These are phyloP conservation scores for Babesia divergens DNA, from an alignment of 169 alveolate species.

Conservation along the genomic window DNA sequence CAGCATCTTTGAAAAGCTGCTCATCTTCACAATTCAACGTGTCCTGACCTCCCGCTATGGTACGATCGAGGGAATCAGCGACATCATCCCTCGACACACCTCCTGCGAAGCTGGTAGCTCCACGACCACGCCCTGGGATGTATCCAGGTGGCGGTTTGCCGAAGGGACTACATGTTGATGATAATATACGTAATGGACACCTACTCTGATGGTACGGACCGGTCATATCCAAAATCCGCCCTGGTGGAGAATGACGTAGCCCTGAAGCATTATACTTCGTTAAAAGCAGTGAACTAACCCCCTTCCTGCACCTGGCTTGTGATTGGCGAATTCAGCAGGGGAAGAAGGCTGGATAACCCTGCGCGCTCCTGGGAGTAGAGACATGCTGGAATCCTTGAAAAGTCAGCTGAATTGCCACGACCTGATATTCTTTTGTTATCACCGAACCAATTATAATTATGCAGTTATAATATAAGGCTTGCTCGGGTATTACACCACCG, in stretches of 20 bases:
- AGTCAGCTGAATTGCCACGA: too few species aligned
- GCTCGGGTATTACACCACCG: too few species aligned
- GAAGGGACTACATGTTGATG: slow-evolving; percentile 62
- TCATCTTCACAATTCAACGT: slow-evolving; percentile 91
- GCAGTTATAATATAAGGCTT: too few species aligned
- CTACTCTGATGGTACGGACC: slow-evolving; percentile 42
- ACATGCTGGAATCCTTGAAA: too few species aligned
- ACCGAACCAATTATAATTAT: too few species aligned
- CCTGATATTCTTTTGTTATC: too few species aligned
- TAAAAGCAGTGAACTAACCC: slow-evolving; percentile 66
- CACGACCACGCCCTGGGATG: slow-evolving; percentile 95
- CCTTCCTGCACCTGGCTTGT: slow-evolving; percentile 79
- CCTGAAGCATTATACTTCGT: neutral
- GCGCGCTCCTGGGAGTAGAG: slow-evolving; percentile 44
- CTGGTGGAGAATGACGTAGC: slow-evolving; percentile 44
- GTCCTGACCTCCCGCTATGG: slow-evolving; percentile 87
- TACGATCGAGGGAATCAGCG: slow-evolving; percentile 80
- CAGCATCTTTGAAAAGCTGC: slow-evolving; percentile 78
- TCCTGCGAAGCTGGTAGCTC: slow-evolving; percentile 97
- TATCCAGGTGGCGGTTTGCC: slow-evolving; percentile 97
- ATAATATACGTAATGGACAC: neutral
- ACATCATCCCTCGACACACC: slow-evolving; percentile 96
- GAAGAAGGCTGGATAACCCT: slow-evolving; percentile 40
- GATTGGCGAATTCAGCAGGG: slow-evolving; percentile 27
- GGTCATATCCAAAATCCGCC: slow-evolving; percentile 44